A percentile compares a stretch with the other conserved stretches of the same genome.
phyloP scores from a whole-genome alignment of 805 yeast genomes.

The Candida mattraensis region DNA sequence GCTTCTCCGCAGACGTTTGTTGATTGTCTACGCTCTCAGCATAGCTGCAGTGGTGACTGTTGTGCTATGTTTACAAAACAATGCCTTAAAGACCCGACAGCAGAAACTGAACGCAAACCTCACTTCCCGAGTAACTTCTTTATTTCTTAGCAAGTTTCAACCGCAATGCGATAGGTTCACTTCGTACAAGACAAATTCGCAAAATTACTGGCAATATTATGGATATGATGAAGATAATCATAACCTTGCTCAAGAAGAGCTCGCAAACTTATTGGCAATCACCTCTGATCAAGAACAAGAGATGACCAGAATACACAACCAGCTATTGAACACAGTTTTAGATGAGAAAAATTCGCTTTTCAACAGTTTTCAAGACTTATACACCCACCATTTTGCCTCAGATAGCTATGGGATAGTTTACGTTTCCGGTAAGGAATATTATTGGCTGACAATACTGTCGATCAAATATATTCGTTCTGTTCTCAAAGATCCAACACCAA shows the following conservation, averaged over 20 bases:
- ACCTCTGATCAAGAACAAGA: constrained; percentile 26
- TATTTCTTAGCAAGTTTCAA: constrained; percentile 10
- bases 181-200: constrained; percentile 22
- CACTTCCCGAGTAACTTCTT: constrained; percentile 16
- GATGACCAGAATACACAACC: constrained; percentile 22
- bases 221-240: constrained; percentile 29
- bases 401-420: constrained; percentile 30
- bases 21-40: constrained; percentile 5
- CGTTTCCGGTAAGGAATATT: constrained; percentile 31
- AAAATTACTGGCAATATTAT: constrained; percentile 33
- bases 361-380: constrained; percentile 11
- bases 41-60: constrained; percentile 4
- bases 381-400: constrained; percentile 10
- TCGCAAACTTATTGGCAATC: constrained; percentile 24
- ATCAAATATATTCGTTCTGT: constrained; percentile 32
- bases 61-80: constrained; percentile 4
- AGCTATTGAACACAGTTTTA: constrained; percentile 19
- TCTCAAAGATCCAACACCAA: constrained; percentile 36
- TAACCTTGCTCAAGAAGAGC: constrained; percentile 21
- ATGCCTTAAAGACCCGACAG: constrained; percentile 16
- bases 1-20: constrained; percentile 9
- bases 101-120: constrained; percentile 16
- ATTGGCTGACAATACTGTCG: constrained; percentile 32
- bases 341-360: constrained; percentile 16
- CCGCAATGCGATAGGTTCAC: constrained; percentile 29